Conservation (phyloP, 75 land plant species). For the Sequoiadendron giganteum region DNA sequence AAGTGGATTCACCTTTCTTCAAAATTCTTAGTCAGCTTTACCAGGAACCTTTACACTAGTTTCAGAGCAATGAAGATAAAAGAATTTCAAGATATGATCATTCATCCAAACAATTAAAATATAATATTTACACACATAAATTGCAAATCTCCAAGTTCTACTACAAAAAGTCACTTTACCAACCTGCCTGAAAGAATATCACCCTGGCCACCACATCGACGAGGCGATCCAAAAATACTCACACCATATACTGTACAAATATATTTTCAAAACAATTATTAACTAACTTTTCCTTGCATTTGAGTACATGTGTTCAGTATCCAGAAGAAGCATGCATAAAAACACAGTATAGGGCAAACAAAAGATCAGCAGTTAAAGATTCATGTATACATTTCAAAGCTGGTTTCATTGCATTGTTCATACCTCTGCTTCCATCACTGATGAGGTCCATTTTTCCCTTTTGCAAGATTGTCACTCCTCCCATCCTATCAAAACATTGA, state of each 20-base stretch:
- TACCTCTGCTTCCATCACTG: constrained; percentile 85
- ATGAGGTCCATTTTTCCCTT: constrained; percentile 86
- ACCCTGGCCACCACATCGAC: constrained; percentile 99
- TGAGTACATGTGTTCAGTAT: not conserved
- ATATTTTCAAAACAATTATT: not conserved
- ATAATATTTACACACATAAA: not conserved
- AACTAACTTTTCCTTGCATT: not conserved
- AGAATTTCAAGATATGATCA: not conserved
- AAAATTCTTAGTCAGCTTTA: not conserved
- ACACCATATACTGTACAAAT: constrained; percentile 57
- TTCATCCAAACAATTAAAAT: not conserved
- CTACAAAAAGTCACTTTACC: not conserved
- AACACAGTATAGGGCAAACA: not conserved
- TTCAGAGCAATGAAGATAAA: not conserved
- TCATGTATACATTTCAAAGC: not conserved
- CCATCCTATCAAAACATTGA: constrained; percentile 59
- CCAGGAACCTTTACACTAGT: not conserved
- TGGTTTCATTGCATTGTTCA: not conserved
- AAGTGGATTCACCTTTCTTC: not conserved
- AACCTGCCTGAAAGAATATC: constrained; percentile 97
- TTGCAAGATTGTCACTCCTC: constrained; percentile 84
- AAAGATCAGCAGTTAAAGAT: not conserved
- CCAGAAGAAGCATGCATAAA: not conserved
- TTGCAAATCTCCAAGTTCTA: not conserved
- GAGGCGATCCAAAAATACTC: constrained; percentile 84